Evolutionary conservation across 768 basidiomycete species (phyloP).

Genomic region (Terana coerulea): DNA sequence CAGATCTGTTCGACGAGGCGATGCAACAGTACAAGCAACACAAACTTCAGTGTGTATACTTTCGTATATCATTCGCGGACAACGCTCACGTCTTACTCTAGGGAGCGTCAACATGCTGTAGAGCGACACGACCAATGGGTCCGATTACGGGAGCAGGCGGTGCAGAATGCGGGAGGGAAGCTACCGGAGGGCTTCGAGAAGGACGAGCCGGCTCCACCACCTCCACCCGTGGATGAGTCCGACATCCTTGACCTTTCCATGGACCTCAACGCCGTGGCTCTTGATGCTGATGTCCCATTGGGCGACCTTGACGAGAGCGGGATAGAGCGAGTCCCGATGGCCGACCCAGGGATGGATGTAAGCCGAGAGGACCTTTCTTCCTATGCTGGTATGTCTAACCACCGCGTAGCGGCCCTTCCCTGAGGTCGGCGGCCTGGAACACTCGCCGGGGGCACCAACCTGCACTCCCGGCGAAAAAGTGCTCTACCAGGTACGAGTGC

Average conservation of each 20-base stretch:
- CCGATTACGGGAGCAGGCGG: constrained; percentile 72
- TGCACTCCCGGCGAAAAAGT: constrained; percentile 93
- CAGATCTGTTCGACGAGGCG: constrained; percentile 90
- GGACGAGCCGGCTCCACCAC: constrained; percentile 67
- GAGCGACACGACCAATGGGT: constrained; percentile 89
- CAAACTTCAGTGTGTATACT: constrained; percentile 67
- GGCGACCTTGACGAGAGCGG: constrained; percentile 74
- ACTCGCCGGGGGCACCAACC: constrained; percentile 48
- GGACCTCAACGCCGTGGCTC: constrained; percentile 80
- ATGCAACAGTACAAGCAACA: constrained; percentile 92
- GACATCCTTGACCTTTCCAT: constrained; percentile 88
- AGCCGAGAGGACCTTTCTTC: constrained; percentile 30
- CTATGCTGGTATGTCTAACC: constrained; percentile 10
- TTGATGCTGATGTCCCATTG: constrained; percentile 59
- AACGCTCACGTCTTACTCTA: constrained; percentile 27
- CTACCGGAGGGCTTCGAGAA: constrained; percentile 71
- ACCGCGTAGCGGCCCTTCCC: constrained; percentile 57
- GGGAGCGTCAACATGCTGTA: constrained; percentile 85
- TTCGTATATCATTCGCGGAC: not conserved
- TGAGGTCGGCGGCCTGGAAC: constrained; percentile 60
- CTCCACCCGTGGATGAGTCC: constrained; percentile 75
- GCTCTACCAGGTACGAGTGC: constrained; percentile 75
- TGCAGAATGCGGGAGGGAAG: constrained; percentile 65
- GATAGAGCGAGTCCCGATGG: constrained; percentile 87
- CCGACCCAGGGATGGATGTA: constrained; percentile 85